Evolutionary conservation across 2,329 filamentous ascomycete species (phyloP), one percentile per base, ranked within the genome.

Genomic region (Botrytis pseudocinerea): DNA sequence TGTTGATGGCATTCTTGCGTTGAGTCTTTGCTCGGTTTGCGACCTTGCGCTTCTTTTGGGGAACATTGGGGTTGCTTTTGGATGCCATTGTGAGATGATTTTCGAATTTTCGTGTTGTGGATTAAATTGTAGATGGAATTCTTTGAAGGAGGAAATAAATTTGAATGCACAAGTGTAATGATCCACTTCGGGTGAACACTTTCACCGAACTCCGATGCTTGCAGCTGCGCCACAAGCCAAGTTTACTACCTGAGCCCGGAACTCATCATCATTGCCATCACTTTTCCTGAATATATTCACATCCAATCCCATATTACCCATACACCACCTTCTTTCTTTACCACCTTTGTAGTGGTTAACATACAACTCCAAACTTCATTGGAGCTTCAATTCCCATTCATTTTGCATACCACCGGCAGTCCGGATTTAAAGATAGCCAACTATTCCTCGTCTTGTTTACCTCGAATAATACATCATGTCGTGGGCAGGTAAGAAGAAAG

Each of bases 401-500:
- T 25, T 59, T 35, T 57, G 8, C 48, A 42, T 20, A 42, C 9
- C 6, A 66, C n/a, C 10, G 10, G 40, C 28, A 57, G 22, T 72
- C n/a, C 32, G 40, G 32, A 48, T 54, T 38, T 16, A 42, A 40
- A 46, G 38, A 71, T 65, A 71, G 9, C 61, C n/a, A 35, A 65
- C 4, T 25, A 54, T 65, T 60, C 10, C 22, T 48, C 46, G 63
- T 60, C 9, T 42, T 40, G 35, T 68, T 57, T 42, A 59, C 38
- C 57, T 42, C 35, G 28, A 59, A 62, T 54, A 68, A 73, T 68
- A 79, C 79, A 83, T 76, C 78, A 85, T 85, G 84, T 85, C 84
- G 75, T 85, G 84, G 84, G 84, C 84, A 78, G 84, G 84, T 85
- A 83, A 74, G 72, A 83, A 74, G 72, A 38, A 38, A 38, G 38